A percentile compares a stretch with the other conserved stretches of the same genome.
These are phyloP conservation scores for Globisporangium canariense DNA, from an alignment of 352 stramenopile species.

Conservation along the genomic window DNA sequence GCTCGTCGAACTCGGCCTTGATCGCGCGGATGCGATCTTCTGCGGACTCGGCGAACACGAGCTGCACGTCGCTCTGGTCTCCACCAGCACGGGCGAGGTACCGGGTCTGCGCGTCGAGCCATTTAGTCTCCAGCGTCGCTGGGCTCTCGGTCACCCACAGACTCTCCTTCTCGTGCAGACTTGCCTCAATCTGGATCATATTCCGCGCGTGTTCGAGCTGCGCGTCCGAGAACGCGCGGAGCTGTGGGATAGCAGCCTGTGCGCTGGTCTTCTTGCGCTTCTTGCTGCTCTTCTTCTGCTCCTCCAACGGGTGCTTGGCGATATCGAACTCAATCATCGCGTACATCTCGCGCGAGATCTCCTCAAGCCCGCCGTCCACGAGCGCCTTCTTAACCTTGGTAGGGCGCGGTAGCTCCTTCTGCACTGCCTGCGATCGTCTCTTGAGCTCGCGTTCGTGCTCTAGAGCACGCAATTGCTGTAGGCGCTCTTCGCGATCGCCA, in stretches of 20 bases:
- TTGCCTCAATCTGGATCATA: constrained; percentile 80
- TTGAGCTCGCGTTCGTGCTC: constrained; percentile 58
- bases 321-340: constrained; percentile 64
- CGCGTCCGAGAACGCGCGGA: constrained; percentile 57
- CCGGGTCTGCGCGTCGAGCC: constrained; percentile 37
- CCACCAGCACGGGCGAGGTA: constrained; percentile 33
- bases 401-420: constrained; percentile 68
- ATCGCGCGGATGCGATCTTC: constrained; percentile 52
- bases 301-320: constrained; percentile 37
- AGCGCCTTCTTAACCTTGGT: constrained; percentile 50
- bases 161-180: constrained; percentile 31
- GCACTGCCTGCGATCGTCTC: constrained; percentile 62
- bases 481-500: constrained; percentile 69
- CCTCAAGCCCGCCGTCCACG: constrained; percentile 36
- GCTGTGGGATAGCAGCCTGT: constrained; percentile 17
- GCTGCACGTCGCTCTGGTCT: constrained; percentile 19
- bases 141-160: constrained; percentile 35
- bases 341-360: constrained; percentile 62
- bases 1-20: constrained; percentile 53
- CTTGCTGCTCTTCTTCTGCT: constrained; percentile 53
- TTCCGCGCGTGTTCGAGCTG: constrained; percentile 63
- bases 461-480: constrained; percentile 40
- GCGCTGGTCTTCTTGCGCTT: constrained; percentile 54
- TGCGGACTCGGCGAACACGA: constrained; percentile 37
- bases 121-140: constrained; percentile 23